phyloP scores from a whole-genome alignment of 176 grass and related monocot species.

The Eragrostis curvula region DNA sequence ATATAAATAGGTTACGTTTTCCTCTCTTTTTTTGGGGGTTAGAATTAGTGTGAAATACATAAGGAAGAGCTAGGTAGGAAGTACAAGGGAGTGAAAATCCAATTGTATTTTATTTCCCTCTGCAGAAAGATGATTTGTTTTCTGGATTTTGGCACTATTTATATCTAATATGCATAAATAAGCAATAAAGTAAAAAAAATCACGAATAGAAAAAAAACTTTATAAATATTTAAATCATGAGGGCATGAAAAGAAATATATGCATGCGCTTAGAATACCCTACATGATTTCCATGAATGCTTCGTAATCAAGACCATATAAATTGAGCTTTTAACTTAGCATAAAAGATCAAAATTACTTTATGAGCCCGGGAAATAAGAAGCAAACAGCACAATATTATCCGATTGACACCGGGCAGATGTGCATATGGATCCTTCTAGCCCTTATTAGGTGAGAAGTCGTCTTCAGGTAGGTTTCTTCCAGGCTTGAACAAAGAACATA shows the following conservation, averaged over 20 bases:
- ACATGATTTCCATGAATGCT: neutral
- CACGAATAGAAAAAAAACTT: neutral
- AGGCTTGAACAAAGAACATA: constrained; percentile 38
- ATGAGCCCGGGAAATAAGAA: neutral
- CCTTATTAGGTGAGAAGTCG: constrained; percentile 48
- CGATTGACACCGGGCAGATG: neutral
- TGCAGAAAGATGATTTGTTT: neutral
- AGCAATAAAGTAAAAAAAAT: neutral
- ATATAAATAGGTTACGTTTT: no score
- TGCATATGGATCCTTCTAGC: constrained; percentile 12
- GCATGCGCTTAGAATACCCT: neutral
- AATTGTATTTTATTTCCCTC: no score
- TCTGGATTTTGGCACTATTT: neutral
- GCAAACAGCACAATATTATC: neutral
- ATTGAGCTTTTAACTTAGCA: constrained; percentile 1
- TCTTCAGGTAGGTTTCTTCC: constrained; percentile 54
- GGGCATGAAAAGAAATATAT: neutral
- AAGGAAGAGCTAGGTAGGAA: neutral
- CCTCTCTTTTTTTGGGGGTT: no score
- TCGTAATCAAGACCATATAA: neutral
- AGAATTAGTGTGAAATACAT: no score
- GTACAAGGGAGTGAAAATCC: no score
- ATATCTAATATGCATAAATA: neutral
- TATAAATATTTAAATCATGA: neutral
- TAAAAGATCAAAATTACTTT: constrained; percentile 12